Evolutionary conservation across 2,329 filamentous ascomycete species (phyloP), one percentile per base, ranked within the genome.

Genomic region (Cladophialophora exuberans): DNA sequence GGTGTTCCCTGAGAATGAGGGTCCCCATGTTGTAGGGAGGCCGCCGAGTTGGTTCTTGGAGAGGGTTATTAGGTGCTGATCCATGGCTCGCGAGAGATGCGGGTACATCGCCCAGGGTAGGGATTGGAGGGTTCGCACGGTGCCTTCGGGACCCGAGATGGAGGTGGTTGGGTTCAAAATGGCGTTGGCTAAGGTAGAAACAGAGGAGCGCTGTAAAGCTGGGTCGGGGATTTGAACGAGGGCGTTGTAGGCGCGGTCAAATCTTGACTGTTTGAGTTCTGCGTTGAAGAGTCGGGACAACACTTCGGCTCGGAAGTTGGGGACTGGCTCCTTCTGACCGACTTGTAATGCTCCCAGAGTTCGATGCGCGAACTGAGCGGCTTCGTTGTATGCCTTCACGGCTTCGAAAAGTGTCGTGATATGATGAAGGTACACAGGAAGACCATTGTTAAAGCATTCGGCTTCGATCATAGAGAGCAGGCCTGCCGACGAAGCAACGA

Each of bases 391-490:
- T 0, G 87, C 85, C 63, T 86, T 88, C 38, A 84, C 82, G 63
- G 83, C 83, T 69, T 97, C 92, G 67, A 89, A 97, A 1, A 99
- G 79, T 17, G 84, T 80, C 10, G 92, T 82, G 46, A 97, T 83
- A 69, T 99, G 94, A 36, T 87, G 84, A 70, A 95, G 95, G 73
- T 97, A 99, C 60, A 83, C 85, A 4, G 90, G 82, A 35, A 92
- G 79, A 1, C 93, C 94, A 52, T 83, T 83, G 67, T 91, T 80
- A 66, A 87, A 85, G 48, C 69, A 76, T 49, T 79, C 76, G 10
- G 86, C 87, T 62, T 96, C 90, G 2, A 86, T 84, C 20, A 90
- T 84, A 50, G 88, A 85, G 18, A 97, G 79, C 11, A 96, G 81
- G 6, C 84, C 83, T 38, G 77, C 74, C 6, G 76, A 79, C 69